A percentile compares a stretch with the other conserved stretches of the same genome.
These are phyloP conservation scores for Graphilbum fragrans DNA, from an alignment of 2,329 filamentous ascomycete species.

Conservation along the genomic window DNA sequence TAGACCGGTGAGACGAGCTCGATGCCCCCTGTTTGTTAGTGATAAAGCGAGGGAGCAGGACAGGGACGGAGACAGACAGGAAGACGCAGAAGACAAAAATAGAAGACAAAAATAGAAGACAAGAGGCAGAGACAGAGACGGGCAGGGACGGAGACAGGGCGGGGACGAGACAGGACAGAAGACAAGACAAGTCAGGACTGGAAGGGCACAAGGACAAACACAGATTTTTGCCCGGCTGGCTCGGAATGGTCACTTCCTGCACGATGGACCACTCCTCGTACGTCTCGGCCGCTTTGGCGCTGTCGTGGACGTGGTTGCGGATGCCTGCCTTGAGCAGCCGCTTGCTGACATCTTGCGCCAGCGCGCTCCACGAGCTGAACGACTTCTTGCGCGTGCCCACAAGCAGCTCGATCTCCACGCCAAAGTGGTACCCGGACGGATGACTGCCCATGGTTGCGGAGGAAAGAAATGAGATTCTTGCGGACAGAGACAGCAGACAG, in stretches of 20 bases:
- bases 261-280: conserved; percentile 25
- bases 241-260: conserved; percentile 23
- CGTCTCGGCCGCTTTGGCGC: conserved; percentile 16
- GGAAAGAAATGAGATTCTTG: too few species aligned
- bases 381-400: conserved; percentile 19
- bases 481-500: too few species aligned
- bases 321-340: conserved; percentile 19
- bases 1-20: conserved; percentile 22
- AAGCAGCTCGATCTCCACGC: conserved; percentile 25
- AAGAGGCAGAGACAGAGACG: too few species aligned
- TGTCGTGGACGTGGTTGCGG: conserved; percentile 20
- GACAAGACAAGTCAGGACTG: too few species aligned
- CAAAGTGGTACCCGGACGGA: conserved; percentile 15
- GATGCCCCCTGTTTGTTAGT: conserved; percentile 3
- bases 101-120: not conserved
- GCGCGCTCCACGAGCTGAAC: conserved; percentile 17
- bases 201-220: conserved; percentile 12
- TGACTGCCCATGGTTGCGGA: conserved; percentile 3
- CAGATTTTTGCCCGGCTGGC: conserved; percentile 17
- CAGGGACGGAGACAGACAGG: not conserved
- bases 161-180: too few species aligned
- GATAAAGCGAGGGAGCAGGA: not conserved
- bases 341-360: conserved; percentile 22
- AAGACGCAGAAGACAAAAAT: not conserved
- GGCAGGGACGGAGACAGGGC: not conserved